Percentiles rank a stretch among this genome's conserved stretches.
Evolutionary conservation across 768 basidiomycete species (phyloP).

Genomic region (Naematelia encephala): DNA sequence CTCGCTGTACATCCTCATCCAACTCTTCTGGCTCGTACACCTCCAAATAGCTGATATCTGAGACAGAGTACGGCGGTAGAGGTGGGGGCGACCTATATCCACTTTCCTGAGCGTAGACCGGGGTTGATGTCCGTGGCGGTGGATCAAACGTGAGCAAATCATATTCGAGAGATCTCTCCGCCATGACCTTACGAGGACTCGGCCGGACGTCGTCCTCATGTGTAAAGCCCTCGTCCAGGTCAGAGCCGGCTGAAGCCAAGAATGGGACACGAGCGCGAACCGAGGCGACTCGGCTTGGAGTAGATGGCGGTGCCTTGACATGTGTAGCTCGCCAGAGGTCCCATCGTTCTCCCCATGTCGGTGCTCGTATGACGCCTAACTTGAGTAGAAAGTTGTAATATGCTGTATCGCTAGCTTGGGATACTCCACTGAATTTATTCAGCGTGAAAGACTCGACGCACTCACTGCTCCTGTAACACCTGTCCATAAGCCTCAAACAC

Average conservation of each 20-base stretch:
- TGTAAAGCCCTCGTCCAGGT: slow-evolving; percentile 39
- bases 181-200: slow-evolving; percentile 26
- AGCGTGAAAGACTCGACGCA: neutral
- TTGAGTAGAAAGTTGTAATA: slow-evolving; percentile 46
- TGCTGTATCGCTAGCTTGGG: slow-evolving; percentile 30
- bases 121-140: slow-evolving; percentile 37
- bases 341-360: slow-evolving; percentile 46
- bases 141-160: slow-evolving; percentile 17
- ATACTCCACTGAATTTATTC: slow-evolving; percentile 27
- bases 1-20: neutral
- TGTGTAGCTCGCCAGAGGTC: slow-evolving; percentile 33
- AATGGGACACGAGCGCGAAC: slow-evolving; percentile 32
- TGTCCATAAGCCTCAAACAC: slow-evolving; percentile 40
- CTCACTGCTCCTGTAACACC: slow-evolving; percentile 36
- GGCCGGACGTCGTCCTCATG: slow-evolving; percentile 22
- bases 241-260: slow-evolving; percentile 39
- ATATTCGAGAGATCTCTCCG: slow-evolving; percentile 18
- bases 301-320: neutral
- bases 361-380: slow-evolving; percentile 37
- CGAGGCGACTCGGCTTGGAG: neutral
- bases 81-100: slow-evolving; percentile 10
- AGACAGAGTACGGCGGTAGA: slow-evolving; percentile 37
- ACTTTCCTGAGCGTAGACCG: slow-evolving; percentile 20
- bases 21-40: neutral
- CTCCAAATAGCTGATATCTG: slow-evolving; percentile 20